phyloP scores from a whole-genome alignment of 73 alveolate genomes.

The Tetrahymena malaccensis region DNA sequence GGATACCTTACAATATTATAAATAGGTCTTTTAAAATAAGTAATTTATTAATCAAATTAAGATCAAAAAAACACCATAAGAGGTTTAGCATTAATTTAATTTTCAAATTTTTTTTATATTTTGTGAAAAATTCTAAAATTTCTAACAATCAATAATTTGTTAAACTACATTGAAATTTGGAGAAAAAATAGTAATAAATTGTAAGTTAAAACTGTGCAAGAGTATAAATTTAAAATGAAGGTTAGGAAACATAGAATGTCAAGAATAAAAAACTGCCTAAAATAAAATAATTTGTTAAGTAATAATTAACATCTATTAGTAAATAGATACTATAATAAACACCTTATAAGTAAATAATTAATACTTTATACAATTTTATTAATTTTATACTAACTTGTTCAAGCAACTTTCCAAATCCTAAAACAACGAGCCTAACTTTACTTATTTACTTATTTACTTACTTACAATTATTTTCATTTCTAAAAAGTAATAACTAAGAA shows the following conservation, averaged over 20 bases:
- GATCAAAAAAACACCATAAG: background rate
- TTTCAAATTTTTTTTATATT: background rate
- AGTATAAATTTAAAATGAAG: too few relatives aligned
- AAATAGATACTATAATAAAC: background rate
- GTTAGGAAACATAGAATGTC: too few relatives aligned
- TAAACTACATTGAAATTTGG: too few relatives aligned
- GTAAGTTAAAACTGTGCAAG: too few relatives aligned
- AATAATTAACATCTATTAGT: background rate
- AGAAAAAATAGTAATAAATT: too few relatives aligned
- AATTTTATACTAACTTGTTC: background rate
- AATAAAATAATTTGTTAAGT: background rate
- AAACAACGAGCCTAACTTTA: background rate
- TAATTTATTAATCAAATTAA: too few relatives aligned
- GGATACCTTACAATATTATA: too few relatives aligned
- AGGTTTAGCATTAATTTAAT: too few relatives aligned
- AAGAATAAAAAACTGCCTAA: too few relatives aligned
- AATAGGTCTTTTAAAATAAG: background rate
- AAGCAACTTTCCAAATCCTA: background rate
- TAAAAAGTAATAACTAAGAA: background rate
- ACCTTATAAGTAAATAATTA: background rate
- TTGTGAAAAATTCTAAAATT: too few relatives aligned
- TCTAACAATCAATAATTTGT: background rate
- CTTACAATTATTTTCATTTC: background rate
- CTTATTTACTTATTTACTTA: too few relatives aligned
- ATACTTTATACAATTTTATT: background rate